Conservation (phyloP, 1,139 yeast genomes). For the Dujonia santamariae region DNA sequence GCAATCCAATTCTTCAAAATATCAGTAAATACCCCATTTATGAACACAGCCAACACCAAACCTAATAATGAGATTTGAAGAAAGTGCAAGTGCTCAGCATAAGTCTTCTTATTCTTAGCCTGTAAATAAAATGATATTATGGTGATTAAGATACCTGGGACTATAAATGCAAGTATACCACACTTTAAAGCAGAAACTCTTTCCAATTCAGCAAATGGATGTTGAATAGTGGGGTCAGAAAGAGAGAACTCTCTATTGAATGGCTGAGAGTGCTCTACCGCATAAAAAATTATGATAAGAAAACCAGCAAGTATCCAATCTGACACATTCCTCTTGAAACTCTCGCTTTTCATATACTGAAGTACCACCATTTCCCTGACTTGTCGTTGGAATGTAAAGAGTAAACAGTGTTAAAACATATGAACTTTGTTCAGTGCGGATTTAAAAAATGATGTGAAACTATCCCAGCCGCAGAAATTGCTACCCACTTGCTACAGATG, state of each 20-base stretch:
- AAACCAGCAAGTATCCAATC: slow-evolving; percentile 35
- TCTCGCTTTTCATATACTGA: slow-evolving; percentile 2
- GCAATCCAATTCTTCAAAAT: slow-evolving; percentile 72
- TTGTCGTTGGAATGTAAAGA: no score
- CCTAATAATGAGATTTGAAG: slow-evolving; percentile 26
- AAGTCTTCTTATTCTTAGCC: slow-evolving; percentile 4
- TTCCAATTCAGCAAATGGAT: slow-evolving; percentile 45
- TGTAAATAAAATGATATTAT: slow-evolving; percentile 9
- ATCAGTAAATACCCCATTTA: slow-evolving; percentile 60
- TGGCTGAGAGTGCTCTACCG: slow-evolving; percentile 36
- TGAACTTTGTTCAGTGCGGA: no score
- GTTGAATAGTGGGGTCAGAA: slow-evolving; percentile 36
- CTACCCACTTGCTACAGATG: no score
- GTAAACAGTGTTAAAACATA: no score
- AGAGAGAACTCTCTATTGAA: slow-evolving; percentile 34
- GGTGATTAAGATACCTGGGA: slow-evolving; percentile 19
- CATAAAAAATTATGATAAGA: slow-evolving; percentile 29
- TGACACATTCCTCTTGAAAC: slow-evolving; percentile 18
- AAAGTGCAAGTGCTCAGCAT: slow-evolving; percentile 12
- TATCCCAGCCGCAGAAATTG: no score
- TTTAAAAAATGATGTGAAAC: no score
- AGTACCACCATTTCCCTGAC: neutral
- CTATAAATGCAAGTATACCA: slow-evolving; percentile 21
- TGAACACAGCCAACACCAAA: slow-evolving; percentile 20
- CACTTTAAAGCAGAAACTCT: slow-evolving; percentile 33